Evolutionary conservation across 2,329 filamentous ascomycete genomes (phyloP), one percentile per base, ranked within the genome.

Genomic region (Beauveria pseudobassiana): DNA sequence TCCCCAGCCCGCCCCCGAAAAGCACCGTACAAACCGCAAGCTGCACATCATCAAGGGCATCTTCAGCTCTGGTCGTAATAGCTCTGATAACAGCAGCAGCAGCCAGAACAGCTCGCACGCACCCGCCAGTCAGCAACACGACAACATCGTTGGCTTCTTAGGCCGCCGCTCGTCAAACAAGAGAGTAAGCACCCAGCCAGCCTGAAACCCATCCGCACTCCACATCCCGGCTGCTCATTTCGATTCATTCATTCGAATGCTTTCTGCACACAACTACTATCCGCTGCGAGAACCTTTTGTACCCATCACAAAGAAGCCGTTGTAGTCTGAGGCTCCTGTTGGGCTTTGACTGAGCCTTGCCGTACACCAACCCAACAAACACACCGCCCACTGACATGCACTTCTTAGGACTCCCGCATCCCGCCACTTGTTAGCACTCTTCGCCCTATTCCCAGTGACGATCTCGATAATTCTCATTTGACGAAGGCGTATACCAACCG

Each of bases 131-230:
- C 67, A 67, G 56, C 66, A 65, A 40, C 63, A 82, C 77, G 80
- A 82, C 69, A 81, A 80, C 68, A 76, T 75, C 63, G 66, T 73
- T 53, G 78, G 78, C 56, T 72, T 85, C 57, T 72, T 85, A 53
- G 76, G 73, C 65, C 83, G 83, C 65, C 77, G 82, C 66, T 77
- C 80, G 38, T 87, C 85, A 50, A 86, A 28, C 61, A 63, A 84
- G 75, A 78, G 83, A 68, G 74, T 81, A 70, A 82, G 81, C 77
- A 70, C 82, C 81, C 78, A 77, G 80, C 64, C 72, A 24, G 14
- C 18, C 56, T 34, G 56, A 59, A 50, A 46, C 49, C 26, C 49
- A 34, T 9, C 7, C 10, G 40, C 49, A 38, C 49, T 53, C 26
- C 28, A 38, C 46, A 9, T 6, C 20, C 28, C 34, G 42, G 18